Base-by-base conservation (phyloP, 1,284 basidiomycete species). In the Golubevia sp. region DNA sequence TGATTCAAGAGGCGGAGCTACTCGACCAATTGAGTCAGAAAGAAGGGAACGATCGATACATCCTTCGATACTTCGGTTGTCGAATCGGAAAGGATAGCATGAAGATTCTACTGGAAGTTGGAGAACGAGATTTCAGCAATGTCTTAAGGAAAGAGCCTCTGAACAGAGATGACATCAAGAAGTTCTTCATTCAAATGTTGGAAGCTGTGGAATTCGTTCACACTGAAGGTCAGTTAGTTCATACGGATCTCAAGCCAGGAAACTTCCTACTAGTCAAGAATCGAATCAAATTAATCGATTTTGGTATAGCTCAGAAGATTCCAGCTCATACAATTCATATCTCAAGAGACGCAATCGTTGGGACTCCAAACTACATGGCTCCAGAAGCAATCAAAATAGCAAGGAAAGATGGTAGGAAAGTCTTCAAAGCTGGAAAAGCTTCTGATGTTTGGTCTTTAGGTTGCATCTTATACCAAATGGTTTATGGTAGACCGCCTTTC, bases 331-430 rank as follows among this genome's bases (percentile, higher is more conserved):
- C 81, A 13, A 73, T 83, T 50, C 81, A 83, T 59, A 83, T 83
- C 27, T 79, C 77, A 53, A 67, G 81, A 8, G 79, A 79, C 48
- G 71, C 65, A 34, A 79, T 83, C 59, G 75, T 83, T 52, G 81
- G 81, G 6, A 83, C 81, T 24, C 81, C 81, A 15, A 83, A 83
- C 62, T 83, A 83, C 61, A 83, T 83, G 81, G 81, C 81, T 20
- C 81, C 81, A 7, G 81, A 83, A 61, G 74, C 81, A 56, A 78
- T 83, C 66, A 70, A 73, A 59, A 76, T 74, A n/a, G 74, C 73
- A 21, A 70, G 71, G 23, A 70, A 67, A 34, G 73, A 77, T 52
- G 75, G 75, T 2, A 61, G 74, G 26, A 68, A 71, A 44, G 77
- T 81, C 23, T 83, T 25, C 55, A 58, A 64, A 56, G 76, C 76